Evolutionary conservation across 106 monocot genomes (phyloP), one percentile per base, ranked within the genome.

Genomic region (Narthecium ossifragum): DNA sequence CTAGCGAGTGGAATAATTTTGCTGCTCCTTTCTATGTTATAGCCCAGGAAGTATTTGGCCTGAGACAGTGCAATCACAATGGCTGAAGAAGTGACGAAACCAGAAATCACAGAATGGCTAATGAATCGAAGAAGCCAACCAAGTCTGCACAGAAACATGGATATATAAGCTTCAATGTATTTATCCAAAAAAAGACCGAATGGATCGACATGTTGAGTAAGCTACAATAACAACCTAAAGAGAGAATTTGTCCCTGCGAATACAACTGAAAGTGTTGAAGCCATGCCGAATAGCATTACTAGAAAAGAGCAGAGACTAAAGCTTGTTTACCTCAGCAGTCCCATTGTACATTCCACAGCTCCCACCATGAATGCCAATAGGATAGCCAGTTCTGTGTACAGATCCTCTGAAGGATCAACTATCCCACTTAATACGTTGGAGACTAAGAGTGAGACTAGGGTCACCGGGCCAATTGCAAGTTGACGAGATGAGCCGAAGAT

Each of bases 31-130:
- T 48, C 78, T 51, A 98, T 53, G 30, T 49, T 69, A 53, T 98
- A 98, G 5, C 91, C 98, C 60, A 98, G 69, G 56, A 98, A 98
- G 60, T 98, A 98, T 70, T 98, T 98, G 43, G 76, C 75, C 72
- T 98, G 98, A 31, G 98, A 98, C 37, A 98, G 59, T 25, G 75
- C 90, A 64, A 98, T 98, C 27, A 91, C 86, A 69, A 98, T 79
- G 31, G 98, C 80, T 26, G 98, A 98, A 65, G 98, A 81, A 60
- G 98, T 88, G 45, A 83, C 87, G 66, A 98, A 98, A 8, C 98
- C 98, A 65, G 98, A 98, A 53, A 98, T 98, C 54, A 98, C 98
- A 53, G 98, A 87, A 46, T 91, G 98, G 60, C 98, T 98, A 37
- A 98, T 75, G 61, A 98, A 98, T 30, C 98, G 90, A 32, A 98